Conservation (phyloP, 1,139 yeast species). For the Yamadazyma sp. region DNA sequence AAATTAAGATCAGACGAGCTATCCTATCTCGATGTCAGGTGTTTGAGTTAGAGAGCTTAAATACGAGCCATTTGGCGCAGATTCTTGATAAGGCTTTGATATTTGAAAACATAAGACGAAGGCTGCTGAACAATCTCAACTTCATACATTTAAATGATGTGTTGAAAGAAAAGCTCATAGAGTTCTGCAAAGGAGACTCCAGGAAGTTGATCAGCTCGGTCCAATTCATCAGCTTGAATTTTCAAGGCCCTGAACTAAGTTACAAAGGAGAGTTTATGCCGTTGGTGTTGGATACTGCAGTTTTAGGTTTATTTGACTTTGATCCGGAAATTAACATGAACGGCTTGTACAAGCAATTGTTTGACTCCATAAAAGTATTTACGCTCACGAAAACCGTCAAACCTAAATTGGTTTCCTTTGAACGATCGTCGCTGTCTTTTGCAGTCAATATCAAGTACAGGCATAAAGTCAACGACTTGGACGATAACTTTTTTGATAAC, state of each 20-base stretch:
- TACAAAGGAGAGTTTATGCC: slow-evolving; percentile 7
- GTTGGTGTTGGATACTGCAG: not conserved
- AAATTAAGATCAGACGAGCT: slow-evolving; percentile 34
- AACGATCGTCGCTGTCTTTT: too few species aligned
- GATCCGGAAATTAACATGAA: slow-evolving; percentile 1
- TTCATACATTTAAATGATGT: slow-evolving; percentile 7
- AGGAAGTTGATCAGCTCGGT: slow-evolving; percentile 26
- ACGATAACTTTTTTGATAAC: slow-evolving; percentile 11
- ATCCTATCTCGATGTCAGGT: slow-evolving; percentile 43
- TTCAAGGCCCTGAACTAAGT: not conserved
- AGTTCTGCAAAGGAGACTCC: slow-evolving; percentile 27
- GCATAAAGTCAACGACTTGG: slow-evolving; percentile 1
- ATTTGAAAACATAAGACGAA: slow-evolving; percentile 29
- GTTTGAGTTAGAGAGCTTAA: slow-evolving; percentile 26
- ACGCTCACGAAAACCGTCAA: not conserved
- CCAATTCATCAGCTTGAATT: slow-evolving; percentile 11
- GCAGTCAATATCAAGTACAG: not conserved
- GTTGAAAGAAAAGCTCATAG: slow-evolving; percentile 5
- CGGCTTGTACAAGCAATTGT: slow-evolving; percentile 7
- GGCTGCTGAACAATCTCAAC: slow-evolving; percentile 9
- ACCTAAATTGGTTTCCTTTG: not conserved
- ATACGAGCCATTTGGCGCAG: slow-evolving; percentile 17
- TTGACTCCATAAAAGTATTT: slow-evolving; percentile 1
- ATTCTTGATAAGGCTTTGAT: slow-evolving; percentile 28
- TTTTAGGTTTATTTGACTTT: not conserved